Evolutionary conservation across 352 stramenopile species (phyloP), one percentile per base, ranked within the genome.

Genomic region (Pythium coloratum): DNA sequence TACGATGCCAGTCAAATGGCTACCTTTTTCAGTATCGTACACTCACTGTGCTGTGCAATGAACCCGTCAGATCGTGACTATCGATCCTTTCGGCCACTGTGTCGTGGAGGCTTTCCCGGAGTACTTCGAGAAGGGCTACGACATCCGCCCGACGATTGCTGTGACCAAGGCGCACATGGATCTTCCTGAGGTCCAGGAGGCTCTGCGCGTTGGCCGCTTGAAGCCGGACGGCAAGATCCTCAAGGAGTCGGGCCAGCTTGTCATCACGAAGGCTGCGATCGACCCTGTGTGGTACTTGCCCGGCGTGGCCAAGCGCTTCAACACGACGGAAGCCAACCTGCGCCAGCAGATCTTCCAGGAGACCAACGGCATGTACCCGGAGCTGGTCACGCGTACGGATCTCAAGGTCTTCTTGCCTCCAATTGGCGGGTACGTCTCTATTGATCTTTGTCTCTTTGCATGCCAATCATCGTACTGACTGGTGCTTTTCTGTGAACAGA

Each of bases 321-420:
- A 97, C 75, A 98, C 94, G 59, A 97, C 94, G 2, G 97, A 99
- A 73, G 72, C 81, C 6, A 89, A 97, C 67, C 78, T 99, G 42
- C 94, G 98, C 42, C 92, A 99, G 74, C 89, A 96, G 44, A 98
- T 99, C 57, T 99, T 99, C 82, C 92, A 97, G 59, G 98, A 99
- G 83, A 99, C 97, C 40, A 99, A 99, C 78, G 98, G 97, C 69
- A 99, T 99, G 97, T 99, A 99, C 76, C 98, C 98, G 5, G 97
- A 99, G 79, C 76, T 99, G 7, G 97, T 99, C 64, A 99, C 98
- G 14, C 86, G 98, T 55, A 97, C 96, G 20, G 98, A 99, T 70
- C 88, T 99, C 59, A 99, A 99, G 76, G 89, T 99, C 2, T 99
- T 99, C 67, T 67, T 99, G 40, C 98, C 98, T 38, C 98, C 98